Base-by-base conservation (phyloP, 306 rosid species). In the Carpinus fangiana region DNA sequence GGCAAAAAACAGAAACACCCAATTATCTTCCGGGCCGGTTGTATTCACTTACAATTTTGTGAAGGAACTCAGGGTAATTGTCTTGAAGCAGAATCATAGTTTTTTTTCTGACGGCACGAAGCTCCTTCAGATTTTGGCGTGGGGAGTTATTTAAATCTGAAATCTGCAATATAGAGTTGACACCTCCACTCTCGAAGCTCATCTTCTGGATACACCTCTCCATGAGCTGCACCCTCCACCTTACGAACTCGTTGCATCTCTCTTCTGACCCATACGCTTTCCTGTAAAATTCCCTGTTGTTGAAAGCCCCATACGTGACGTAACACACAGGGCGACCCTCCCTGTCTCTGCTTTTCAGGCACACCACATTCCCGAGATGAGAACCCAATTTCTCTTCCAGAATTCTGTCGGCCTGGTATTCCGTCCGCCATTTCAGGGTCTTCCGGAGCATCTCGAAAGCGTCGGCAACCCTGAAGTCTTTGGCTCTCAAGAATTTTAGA, bases 311-410 rank as follows among this genome's bases (percentile, higher is more conserved):
- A 34, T 79, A 83, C 5, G 60, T 69, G 2, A 78, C 57, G 72
- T 76, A 91, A 81, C 80, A 90, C 69, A 91, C 55, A 13, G 98
- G 99, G 38, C 82, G 93, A 4, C 94, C 99, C 2, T 88, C 89
- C 62, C 76, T 86, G 26, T 95, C 98, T 43, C 62, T 81, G 3
- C 93, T 64, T 12, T 78, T 73, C 28, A 84, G 50, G 55, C 50
- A 80, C 1, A 84, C 76, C n/a, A 67, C 52, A 4, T 82, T 81
- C 7, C 60, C 87, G 14, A 88, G 73, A n/a, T 86, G 91, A 21
- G 71, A 57, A 2, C 69, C 84, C 53, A 81, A 51, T 7, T 82
- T 73, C 23, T 90, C 94, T 0, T 84, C 83, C 9, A 88, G 84
- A 62, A 90, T 84, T 11, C 69, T 73, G 28, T 90, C 89, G 0